Percentiles rank a stretch among this genome's conserved stretches.
Conservation (phyloP, 139 green algal species). For the Chlamydomonas schloesseri region DNA sequence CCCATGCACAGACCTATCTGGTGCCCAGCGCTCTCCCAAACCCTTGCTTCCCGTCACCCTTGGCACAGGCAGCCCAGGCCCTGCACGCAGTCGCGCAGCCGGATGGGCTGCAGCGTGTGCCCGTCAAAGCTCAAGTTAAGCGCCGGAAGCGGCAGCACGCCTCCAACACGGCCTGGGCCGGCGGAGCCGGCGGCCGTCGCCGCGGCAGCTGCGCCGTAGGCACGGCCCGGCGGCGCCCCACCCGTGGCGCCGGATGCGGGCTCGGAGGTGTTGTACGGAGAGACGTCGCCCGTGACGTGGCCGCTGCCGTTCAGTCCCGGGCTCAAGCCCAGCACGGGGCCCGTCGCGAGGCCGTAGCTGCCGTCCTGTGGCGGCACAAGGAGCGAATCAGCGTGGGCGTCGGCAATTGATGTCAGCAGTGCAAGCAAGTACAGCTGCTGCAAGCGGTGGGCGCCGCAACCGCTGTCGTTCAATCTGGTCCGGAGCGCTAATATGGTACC, state of each 20-base stretch:
- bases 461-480: too few relatives aligned
- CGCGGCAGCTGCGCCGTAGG: background rate
- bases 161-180: background rate
- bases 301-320: too few relatives aligned
- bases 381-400: background rate
- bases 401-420: background rate
- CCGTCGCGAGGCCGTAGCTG: background rate
- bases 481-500: background rate
- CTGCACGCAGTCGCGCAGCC: slow-evolving; percentile 21
- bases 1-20: too few relatives aligned
- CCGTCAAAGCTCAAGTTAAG: slow-evolving; percentile 39
- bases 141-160: slow-evolving; percentile 9
- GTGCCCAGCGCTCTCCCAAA: too few relatives aligned
- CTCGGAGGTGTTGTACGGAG: background rate
- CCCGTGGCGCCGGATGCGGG: background rate
- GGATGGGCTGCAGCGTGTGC: slow-evolving; percentile 8
- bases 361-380: background rate
- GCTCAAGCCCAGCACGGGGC: background rate
- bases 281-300: background rate
- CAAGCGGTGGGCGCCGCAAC: background rate
- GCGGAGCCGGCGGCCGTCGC: background rate
- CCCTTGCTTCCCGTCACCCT: too few relatives aligned
- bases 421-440: background rate
- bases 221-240: background rate
- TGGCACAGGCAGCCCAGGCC: slow-evolving; percentile 37